phyloP scores from a whole-genome alignment of 2,329 filamentous ascomycete genomes.

The Aspergillus ibericus region DNA sequence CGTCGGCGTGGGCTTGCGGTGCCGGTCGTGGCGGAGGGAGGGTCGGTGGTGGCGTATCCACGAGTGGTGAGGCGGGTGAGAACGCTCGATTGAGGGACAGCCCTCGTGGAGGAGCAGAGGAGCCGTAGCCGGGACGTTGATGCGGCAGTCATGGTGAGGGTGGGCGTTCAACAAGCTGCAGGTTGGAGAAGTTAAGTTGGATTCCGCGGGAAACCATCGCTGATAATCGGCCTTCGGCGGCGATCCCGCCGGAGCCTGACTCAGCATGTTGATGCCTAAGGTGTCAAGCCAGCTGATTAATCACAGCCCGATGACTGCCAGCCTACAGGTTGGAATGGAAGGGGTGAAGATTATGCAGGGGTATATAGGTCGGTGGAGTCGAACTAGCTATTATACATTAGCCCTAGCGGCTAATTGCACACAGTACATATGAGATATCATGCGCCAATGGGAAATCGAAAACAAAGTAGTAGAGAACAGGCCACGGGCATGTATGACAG shows the following conservation, averaged over 20 bases:
- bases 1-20: slow-evolving; percentile 57
- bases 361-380: background rate
- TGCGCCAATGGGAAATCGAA: background rate
- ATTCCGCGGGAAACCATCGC: slow-evolving; percentile 32
- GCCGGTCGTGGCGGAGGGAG: slow-evolving; percentile 35
- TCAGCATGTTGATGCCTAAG: background rate
- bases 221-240: slow-evolving; percentile 10
- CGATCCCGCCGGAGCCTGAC: slow-evolving; percentile 3
- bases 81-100: slow-evolving; percentile 17
- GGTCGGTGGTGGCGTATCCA: slow-evolving; percentile 42
- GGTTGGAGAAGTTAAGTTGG: background rate
- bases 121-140: slow-evolving; percentile 34
- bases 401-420: slow-evolving; percentile 6
- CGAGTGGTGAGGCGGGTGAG: slow-evolving; percentile 25
- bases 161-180: background rate
- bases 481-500: background rate
- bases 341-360: slow-evolving; percentile 9
- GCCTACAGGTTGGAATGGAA: background rate
- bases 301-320: background rate
- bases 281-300: background rate
- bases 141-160: slow-evolving; percentile 32
- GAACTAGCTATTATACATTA: slow-evolving; percentile 18
- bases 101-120: slow-evolving; percentile 30
- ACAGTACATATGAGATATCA: background rate
- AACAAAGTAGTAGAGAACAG: slow-evolving; percentile 1